phyloP scores from a whole-genome alignment of 2,329 filamentous ascomycete species.

The Fusarium citri region DNA sequence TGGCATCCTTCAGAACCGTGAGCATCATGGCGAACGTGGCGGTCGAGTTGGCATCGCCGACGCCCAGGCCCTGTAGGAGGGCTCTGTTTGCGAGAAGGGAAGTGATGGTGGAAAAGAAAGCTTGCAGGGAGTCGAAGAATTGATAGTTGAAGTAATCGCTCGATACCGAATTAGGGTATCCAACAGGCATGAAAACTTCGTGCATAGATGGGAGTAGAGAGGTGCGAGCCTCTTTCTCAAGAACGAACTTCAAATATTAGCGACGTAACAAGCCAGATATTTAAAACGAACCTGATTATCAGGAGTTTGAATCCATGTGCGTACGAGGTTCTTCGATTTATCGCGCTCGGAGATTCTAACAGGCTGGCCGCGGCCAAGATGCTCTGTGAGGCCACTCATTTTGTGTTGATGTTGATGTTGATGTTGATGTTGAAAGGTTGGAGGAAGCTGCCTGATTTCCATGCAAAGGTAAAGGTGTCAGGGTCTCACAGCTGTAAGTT shows the following conservation, averaged over 20 bases:
- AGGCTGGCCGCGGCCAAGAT: constrained; percentile 43
- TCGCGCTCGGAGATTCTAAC: constrained; percentile 54
- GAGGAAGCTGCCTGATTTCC: neutral
- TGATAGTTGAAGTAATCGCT: constrained; percentile 83
- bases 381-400: constrained; percentile 38
- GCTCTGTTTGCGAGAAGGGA: constrained; percentile 84
- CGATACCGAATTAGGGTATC: constrained; percentile 89
- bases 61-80: constrained; percentile 82
- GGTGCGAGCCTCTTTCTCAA: constrained; percentile 37
- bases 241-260: constrained; percentile 40
- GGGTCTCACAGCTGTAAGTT: constrained; percentile 6
- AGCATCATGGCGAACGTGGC: constrained; percentile 85
- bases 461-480: neutral
- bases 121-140: constrained; percentile 80
- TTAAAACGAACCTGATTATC: constrained; percentile 40
- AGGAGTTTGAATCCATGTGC: constrained; percentile 51
- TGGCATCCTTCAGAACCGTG: constrained; percentile 83
- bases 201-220: constrained; percentile 46
- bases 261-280: neutral
- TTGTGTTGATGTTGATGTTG: constrained; percentile 9
- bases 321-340: constrained; percentile 52
- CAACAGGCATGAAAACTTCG: constrained; percentile 81
- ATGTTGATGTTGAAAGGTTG: constrained; percentile 8
- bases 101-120: constrained; percentile 85
- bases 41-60: constrained; percentile 82